phyloP scores from a whole-genome alignment of 805 yeast species.

The Yarrowia porcina region DNA sequence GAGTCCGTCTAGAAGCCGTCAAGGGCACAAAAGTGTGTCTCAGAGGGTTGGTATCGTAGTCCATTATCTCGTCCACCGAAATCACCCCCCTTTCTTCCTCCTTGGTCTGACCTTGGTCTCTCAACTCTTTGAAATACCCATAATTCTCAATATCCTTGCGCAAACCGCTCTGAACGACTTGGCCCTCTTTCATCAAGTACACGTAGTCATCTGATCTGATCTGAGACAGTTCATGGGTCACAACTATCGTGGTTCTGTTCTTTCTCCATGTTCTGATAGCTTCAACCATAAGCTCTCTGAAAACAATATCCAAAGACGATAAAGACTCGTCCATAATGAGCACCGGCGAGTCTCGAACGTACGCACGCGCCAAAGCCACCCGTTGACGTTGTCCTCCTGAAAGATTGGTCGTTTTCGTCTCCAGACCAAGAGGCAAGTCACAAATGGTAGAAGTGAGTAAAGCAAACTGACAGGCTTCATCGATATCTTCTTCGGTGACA shows the following conservation, averaged over 20 bases:
- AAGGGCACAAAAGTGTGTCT: background rate
- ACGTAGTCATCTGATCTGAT: conserved; percentile 59
- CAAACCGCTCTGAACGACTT: conserved; percentile 37
- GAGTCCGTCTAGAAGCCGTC: background rate
- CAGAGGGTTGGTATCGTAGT: background rate
- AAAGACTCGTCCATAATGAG: conserved; percentile 82
- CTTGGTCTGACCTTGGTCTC: background rate
- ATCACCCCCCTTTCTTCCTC: background rate
- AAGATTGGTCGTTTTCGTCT: conserved; percentile 50
- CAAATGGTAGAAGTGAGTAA: conserved; percentile 49
- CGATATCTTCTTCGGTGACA: conserved; percentile 35
- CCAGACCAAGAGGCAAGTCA: conserved; percentile 52
- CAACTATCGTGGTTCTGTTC: conserved; percentile 70
- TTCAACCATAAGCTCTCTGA: conserved; percentile 47
- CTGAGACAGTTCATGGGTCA: conserved; percentile 72
- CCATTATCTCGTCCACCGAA: background rate
- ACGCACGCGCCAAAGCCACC: conserved; percentile 80
- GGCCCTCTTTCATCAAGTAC: conserved; percentile 58
- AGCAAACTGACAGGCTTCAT: conserved; percentile 53
- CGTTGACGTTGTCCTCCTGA: conserved; percentile 94
- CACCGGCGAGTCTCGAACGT: conserved; percentile 66
- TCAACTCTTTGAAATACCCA: background rate
- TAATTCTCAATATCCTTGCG: conserved; percentile 21
- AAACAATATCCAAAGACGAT: conserved; percentile 67
- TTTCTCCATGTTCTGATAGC: conserved; percentile 58